Evolutionary conservation across 805 yeast genomes (phyloP), one percentile per base, ranked within the genome.

Genomic region (Lachancea sp.): DNA sequence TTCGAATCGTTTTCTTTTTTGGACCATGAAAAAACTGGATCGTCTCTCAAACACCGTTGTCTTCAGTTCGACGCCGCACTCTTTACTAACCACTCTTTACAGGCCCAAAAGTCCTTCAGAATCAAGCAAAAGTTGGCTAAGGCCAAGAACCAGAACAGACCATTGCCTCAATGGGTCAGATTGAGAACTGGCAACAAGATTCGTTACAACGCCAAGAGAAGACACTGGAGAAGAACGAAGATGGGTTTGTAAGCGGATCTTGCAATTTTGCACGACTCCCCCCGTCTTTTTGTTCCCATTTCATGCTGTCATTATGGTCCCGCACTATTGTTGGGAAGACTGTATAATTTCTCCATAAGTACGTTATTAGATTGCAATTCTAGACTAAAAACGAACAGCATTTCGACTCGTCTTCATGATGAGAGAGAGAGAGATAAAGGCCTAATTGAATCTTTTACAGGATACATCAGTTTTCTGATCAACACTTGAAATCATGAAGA

Each of bases 181-280:
- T 81, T 90, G 76, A 91, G 89, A 85, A 88, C 98, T 73, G 82
- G 78, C 76, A 91, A 88, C 95, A 90, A 82, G 68, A 85, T 93
- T 81, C 88, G 95, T 82, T 88, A 88, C 86, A 91, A 91, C 79
- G 95, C 96, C 72, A 93, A 93, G 89, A 89, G 98, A 87, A 85
- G 98, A 83, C 95, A 93, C 93, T 91, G 99, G 99, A 91, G 96
- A 86, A 87, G 98, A 85, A 91, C 97, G 70, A 91, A 91, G 95
- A 82, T 91, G 78, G 80, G 82, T 82, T 74, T 91, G 82, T 91
- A 90, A 86, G 71, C 67, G 26, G 19, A 25, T 16, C 19, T 30
- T 8, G 19, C 25, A 12, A 5, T 19, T 11, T 13, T 8, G n/a
- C 8, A 22, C 25, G 25, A 29, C 29, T 39, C 19, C 2, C 35